Evolutionary conservation across 1,139 yeast species (phyloP).

Genomic region (Hanseniaspora gamundiae): DNA sequence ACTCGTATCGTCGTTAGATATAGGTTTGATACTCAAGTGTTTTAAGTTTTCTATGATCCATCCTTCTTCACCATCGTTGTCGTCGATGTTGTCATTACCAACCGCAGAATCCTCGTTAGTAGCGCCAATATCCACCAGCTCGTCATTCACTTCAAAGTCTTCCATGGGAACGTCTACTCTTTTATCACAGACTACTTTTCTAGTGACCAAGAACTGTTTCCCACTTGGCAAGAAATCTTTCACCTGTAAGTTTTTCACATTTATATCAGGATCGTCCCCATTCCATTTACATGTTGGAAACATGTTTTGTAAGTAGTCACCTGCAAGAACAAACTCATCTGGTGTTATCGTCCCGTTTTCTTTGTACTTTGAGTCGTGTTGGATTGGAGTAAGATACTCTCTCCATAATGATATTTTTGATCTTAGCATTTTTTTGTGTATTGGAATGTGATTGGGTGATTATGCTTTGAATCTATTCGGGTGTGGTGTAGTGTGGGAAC

Average conservation of each 20-base stretch:
- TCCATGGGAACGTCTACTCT: conserved; percentile 55
- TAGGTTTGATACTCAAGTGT: conserved; percentile 18
- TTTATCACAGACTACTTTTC: conserved; percentile 76
- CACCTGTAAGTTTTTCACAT: conserved; percentile 36
- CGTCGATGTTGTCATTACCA: conserved; percentile 17
- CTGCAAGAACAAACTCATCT: conserved; percentile 82
- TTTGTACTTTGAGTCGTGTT: conserved; percentile 69
- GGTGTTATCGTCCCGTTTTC: conserved; percentile 89
- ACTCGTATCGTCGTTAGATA: too few relatives aligned
- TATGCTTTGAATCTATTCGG: not conserved
- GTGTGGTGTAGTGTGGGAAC: too few relatives aligned
- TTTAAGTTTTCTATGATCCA: conserved; percentile 35
- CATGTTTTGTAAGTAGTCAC: conserved; percentile 80
- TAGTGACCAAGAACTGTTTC: conserved; percentile 77
- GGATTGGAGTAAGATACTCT: conserved; percentile 86
- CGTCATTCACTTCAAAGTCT: conserved; percentile 13
- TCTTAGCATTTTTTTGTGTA: conserved; percentile 29
- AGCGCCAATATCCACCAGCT: conserved; percentile 29
- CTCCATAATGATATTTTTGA: conserved; percentile 76
- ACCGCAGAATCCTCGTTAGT: conserved; percentile 31
- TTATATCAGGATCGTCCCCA: conserved; percentile 36
- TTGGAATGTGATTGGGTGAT: not conserved
- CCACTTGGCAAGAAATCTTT: conserved; percentile 72
- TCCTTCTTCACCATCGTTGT: conserved; percentile 41
- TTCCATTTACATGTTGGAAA: conserved; percentile 97